These are phyloP conservation scores for Novakomyces olei DNA, from an alignment of 805 yeast genomes.

Conservation along the genomic window DNA sequence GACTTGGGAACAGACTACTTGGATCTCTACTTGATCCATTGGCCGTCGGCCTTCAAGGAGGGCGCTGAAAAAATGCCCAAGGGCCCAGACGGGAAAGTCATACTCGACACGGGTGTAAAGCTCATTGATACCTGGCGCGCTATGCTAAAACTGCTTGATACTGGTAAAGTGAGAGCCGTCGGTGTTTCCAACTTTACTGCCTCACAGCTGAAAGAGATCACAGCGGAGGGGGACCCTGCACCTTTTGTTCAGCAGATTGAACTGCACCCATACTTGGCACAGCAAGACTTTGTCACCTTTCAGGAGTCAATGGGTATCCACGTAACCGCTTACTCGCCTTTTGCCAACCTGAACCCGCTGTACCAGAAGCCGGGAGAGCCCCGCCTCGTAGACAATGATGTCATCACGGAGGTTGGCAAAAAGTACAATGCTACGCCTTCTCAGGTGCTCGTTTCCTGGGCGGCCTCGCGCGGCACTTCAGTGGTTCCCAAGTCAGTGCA, in stretches of 20 bases:
- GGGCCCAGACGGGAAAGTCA: conserved; percentile 21
- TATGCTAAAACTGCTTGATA: conserved; percentile 34
- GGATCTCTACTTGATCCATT: conserved; percentile 58
- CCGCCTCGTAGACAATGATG: conserved; percentile 16
- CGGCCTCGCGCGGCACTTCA: conserved; percentile 9
- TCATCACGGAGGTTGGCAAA: conserved; percentile 32
- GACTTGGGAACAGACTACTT: conserved; percentile 52
- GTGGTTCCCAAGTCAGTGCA: conserved; percentile 28
- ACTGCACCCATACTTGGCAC: conserved; percentile 51
- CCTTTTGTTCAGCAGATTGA: conserved; percentile 65
- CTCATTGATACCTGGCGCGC: conserved; percentile 38
- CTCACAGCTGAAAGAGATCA: conserved; percentile 28
- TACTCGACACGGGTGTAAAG: conserved; percentile 11
- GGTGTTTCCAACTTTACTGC: conserved; percentile 59
- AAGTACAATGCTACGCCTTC: conserved; percentile 29
- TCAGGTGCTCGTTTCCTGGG: conserved; percentile 38
- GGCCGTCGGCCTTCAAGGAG: conserved; percentile 42
- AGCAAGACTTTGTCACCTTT: conserved; percentile 32
- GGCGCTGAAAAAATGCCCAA: conserved; percentile 17
- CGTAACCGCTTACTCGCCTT: conserved; percentile 58
- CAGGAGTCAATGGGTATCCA: conserved; percentile 30
- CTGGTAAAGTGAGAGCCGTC: conserved; percentile 35
- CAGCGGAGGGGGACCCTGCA: conserved; percentile 26
- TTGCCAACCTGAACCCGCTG: conserved; percentile 36
- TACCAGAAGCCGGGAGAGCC: conserved; percentile 17